A percentile compares a stretch with the other conserved stretches of the same genome.
phyloP scores from a whole-genome alignment of 441 rosid genomes.

The Pelargonium cotyledonis region DNA sequence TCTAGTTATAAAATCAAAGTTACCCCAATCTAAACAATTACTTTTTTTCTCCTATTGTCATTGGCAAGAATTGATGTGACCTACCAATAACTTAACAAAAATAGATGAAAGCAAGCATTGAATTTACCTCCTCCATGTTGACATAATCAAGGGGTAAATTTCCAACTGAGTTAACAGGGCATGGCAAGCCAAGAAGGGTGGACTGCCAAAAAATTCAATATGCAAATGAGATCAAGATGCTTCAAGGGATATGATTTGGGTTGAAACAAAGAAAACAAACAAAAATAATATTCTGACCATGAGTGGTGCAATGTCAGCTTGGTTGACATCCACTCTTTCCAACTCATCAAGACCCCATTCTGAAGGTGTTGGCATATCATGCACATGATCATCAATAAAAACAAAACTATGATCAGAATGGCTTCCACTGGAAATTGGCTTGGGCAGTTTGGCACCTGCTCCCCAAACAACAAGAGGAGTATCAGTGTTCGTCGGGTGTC shows the following conservation, averaged over 20 bases:
- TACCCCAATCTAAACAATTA: constrained; percentile 14
- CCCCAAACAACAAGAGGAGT: constrained; percentile 99
- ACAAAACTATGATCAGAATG: constrained; percentile 53
- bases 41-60: not conserved
- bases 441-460: constrained; percentile 78
- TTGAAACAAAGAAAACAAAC: constrained; percentile 11
- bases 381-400: constrained; percentile 83
- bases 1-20: constrained; percentile 6
- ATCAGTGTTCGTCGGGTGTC: constrained; percentile 90
- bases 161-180: constrained; percentile 93
- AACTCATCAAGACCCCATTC: constrained; percentile 73
- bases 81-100: not conserved
- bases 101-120: constrained; percentile 3
- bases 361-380: constrained; percentile 76
- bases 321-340: constrained; percentile 96
- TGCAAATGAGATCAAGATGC: constrained; percentile 19
- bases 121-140: constrained; percentile 63
- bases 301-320: constrained; percentile 94
- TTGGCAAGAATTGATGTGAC: not conserved
- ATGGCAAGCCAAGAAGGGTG: constrained; percentile 85
- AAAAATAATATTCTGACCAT: constrained; percentile 47
- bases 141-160: constrained; percentile 80
- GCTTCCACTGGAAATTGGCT: constrained; percentile 29
- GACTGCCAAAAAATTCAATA: constrained; percentile 49
- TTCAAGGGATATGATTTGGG: constrained; percentile 16